Base-by-base conservation (phyloP, 495 filamentous ascomycete genomes). In the Aspergillus avenaceus region DNA sequence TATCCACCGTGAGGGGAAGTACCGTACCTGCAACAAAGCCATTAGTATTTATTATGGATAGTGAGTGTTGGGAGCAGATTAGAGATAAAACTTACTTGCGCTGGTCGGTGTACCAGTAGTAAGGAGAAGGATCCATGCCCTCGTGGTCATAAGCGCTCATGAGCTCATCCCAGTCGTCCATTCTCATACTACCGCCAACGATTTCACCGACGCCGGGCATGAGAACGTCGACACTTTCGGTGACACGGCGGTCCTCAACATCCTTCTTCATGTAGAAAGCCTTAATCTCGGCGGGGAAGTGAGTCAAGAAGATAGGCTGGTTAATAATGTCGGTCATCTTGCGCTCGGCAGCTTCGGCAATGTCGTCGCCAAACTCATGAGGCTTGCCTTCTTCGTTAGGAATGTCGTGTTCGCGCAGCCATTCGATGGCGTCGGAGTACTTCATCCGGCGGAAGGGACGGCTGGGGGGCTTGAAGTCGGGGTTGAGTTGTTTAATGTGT, bases 101-200 rank as follows among this genome's bases (percentile, higher is more conserved):
- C 82, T 96, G 90, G 71, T 98, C 93, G 8, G 90, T 97, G 75
- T 96, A 99, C 93, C 93, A 98, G 80, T 95, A 98, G 71, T 98
- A 98, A 12, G 87, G 84, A 63, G 82, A 82, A 23, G 87, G 82
- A 43, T 85, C 83, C 62, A 98, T 96, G 41, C 84, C 87, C 65
- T 95, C 86, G 52, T 87, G 80, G 71, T 87, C 82, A 69, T 95
- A 97, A 5, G 88, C 93, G 36, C 74, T 83, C 74, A 97, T 85
- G 59, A 97, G 66, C 74, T 97, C 91, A n/a, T 95, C 85, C 59
- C 91, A 89, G 55, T 88, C 82, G 49, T 91, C 81, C 81, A 97
- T 96, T 64, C 93, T 88, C 92, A 97, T 97, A 65, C 84, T 90
- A 3, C 92, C 95, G 44, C 93, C 93, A 6, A 97, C 90, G 55